These are phyloP conservation scores for Magnaporthiopsis rhizophila DNA, from an alignment of 2,329 filamentous ascomycete genomes.

Conservation along the genomic window DNA sequence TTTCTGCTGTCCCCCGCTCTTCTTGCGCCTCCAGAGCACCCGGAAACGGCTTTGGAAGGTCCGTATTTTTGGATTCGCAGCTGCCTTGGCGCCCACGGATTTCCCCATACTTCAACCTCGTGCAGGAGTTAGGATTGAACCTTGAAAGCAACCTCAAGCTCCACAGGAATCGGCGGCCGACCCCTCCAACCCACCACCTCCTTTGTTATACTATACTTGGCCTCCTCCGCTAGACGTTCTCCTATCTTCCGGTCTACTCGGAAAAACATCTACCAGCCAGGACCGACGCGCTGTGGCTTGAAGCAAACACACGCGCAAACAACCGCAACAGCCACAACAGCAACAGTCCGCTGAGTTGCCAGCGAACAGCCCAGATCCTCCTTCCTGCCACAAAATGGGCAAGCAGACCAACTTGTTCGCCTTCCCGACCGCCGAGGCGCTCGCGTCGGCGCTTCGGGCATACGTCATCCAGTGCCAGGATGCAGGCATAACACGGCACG, in stretches of 20 bases:
- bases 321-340: background rate
- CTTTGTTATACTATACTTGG: too few relatives aligned
- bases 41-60: background rate
- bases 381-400: conserved; percentile 32
- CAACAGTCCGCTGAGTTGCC: too few relatives aligned
- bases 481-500: conserved; percentile 70
- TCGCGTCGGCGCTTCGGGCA: conserved; percentile 69
- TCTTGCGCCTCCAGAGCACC: background rate
- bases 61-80: background rate
- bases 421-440: conserved; percentile 60
- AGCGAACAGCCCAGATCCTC: background rate
- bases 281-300: too few relatives aligned
- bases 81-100: background rate
- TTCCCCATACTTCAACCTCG: background rate
- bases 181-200: background rate
- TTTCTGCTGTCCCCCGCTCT: background rate
- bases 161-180: background rate
- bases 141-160: background rate
- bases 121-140: too few relatives aligned
- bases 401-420: conserved; percentile 69
- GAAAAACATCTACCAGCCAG: too few relatives aligned
- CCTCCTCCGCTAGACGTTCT: too few relatives aligned
- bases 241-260: too few relatives aligned
- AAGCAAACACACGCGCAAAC: background rate
- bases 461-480: conserved; percentile 80